Base-by-base conservation (phyloP, 2,329 filamentous ascomycete species). In the Aureobasidium zeae region DNA sequence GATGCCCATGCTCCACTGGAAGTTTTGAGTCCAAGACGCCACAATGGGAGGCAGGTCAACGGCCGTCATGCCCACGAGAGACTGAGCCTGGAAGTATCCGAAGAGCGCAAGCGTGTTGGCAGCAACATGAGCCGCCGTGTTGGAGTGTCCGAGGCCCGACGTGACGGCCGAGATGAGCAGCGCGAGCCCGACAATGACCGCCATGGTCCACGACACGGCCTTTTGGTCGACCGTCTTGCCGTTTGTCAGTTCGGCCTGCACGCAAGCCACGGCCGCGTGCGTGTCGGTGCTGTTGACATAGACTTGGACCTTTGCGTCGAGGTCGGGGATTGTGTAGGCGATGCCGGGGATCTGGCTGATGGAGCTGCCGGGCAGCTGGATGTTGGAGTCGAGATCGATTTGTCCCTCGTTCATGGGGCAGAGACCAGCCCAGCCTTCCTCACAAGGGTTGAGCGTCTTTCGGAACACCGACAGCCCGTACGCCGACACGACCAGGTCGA, bases 1-100 rank as follows among this genome's bases (percentile, higher is more conserved):
- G 55, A 96, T 87, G 55, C 89, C 89, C 86, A 96, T 91, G 57
- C 83, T 93, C 89, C 89, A 96, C 60, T 93, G 84, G 68, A 96
- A 95, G 66, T 95, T 89, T 66, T 95, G 88, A 2, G 88, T 94
- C 89, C 89, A 96, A 0, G 88, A 76, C 56, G 84, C 75, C 43
- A 94, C 89, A 49, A 94, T 84, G 0, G 89, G 89, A 8, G 89
- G 89, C 43, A 94, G 74, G 33, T 73, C 71, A 11, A 95, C 81
- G 15, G 82, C 77, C 43, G 81, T 85, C 64, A 95, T 81, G 51
- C 88, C 88, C 55, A 94, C 72, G 63, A 95, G 86, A 19, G 89
- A 88, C 64, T 94, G 88, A 4, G 86, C 79, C 65, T 96, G 89
- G 73, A 95, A 94, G 65, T 91, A 95, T 49, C 83, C 78, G 60